These are phyloP conservation scores for Monosporascus sp. DNA, from an alignment of 2,329 filamentous ascomycete genomes.

Conservation along the genomic window DNA sequence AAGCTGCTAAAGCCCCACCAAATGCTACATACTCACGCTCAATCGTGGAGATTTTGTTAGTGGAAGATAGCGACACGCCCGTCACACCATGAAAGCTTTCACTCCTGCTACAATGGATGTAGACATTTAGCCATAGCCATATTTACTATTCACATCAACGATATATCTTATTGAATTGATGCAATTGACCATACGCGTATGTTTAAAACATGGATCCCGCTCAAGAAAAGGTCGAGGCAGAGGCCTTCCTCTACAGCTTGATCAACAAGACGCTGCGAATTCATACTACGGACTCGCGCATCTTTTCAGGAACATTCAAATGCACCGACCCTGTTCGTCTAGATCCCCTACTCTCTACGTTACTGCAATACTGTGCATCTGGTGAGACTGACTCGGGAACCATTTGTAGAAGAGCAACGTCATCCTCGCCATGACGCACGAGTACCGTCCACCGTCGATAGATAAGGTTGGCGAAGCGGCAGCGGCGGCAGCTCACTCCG, in stretches of 20 bases:
- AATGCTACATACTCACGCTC: not conserved
- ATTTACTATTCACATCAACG: not conserved
- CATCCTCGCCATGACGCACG: constrained; percentile 78
- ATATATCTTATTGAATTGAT: constrained; percentile 6
- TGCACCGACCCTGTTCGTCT: constrained; percentile 80
- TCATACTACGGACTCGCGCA: constrained; percentile 73
- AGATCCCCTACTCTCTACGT: not conserved
- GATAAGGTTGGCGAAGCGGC: constrained; percentile 36
- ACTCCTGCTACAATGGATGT: not conserved
- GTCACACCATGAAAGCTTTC: too few species aligned
- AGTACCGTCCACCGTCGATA: constrained; percentile 73
- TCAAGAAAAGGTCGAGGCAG: constrained; percentile 45
- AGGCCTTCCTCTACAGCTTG: constrained; percentile 56
- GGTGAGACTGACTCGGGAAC: not conserved
- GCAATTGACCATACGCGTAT: not conserved
- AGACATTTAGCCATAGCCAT: not conserved
- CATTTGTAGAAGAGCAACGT: constrained; percentile 73
- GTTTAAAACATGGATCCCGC: constrained; percentile 10
- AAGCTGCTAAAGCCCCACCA: not conserved
- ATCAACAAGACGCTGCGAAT: constrained; percentile 76
- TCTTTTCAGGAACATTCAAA: constrained; percentile 88
- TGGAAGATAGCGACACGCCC: too few species aligned
- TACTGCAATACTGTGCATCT: not conserved
- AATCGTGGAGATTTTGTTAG: too few species aligned
- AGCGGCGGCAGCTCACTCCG: constrained; percentile 21